Evolutionary conservation across 169 alveolate genomes (phyloP), one percentile per base, ranked within the genome.

Genomic region (Eimeria zaria): DNA sequence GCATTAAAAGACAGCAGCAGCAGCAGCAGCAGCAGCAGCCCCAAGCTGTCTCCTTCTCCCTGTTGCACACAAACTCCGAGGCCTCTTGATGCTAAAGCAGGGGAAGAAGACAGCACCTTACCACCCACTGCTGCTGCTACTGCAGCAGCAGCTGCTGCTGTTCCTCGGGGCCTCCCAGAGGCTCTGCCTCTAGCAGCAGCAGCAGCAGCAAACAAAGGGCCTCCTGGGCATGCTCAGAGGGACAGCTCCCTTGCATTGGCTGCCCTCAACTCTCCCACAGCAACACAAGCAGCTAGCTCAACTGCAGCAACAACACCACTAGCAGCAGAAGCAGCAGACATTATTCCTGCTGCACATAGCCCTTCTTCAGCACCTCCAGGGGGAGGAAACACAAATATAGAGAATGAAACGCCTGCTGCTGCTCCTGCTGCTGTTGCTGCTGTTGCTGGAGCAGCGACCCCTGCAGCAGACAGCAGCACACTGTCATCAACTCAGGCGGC

Each of bases 341-440:
- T 12, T 5, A 2, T 18, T 3, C 48, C 11, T 30, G 78, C 78
- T 30, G 48, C 48, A 1, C 78, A n/a, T 2, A 67, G 78, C 33
- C 78, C 78, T 18, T 7, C 78, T 33, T 67, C 78, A 14, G 78
- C 46, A 0, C 48, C 78, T 33, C 78, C 78, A 5, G 48, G 20
- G 2, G 73, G 73, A 39, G 39, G 39, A 9, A 33, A 1, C 64
- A 46, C 5, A n/a, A 6, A 5, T 60, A 4, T 60, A 2, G 74
- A 67, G 0, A 18, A 62, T 44, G 88, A 44, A 76, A 1, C 87
- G 3, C 39, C 69, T 5, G 73, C 89, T 18, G 48, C 44, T 4
- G 89, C 73, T 36, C n/a, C 92, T 33, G 92, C 92, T 5, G 92
- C 92, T 33, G 92, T 80, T 20, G 78, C 80, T 18, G 92, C 91